Conservation (phyloP, 2,329 filamentous ascomycete species). For the Calonectria ilicicola region DNA sequence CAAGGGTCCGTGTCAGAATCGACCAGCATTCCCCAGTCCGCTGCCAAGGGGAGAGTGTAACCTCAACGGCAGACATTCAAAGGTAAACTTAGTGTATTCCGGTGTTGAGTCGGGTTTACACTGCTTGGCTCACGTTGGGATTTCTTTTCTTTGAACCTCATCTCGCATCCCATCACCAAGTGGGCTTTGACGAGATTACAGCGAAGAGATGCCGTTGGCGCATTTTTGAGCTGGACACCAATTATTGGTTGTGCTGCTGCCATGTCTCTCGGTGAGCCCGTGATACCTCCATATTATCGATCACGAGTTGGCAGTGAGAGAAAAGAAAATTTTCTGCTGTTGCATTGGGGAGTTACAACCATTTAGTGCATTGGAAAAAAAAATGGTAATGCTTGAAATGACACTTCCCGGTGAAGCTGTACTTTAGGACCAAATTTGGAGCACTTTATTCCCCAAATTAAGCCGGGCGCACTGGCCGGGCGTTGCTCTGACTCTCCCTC, state of each 20-base stretch:
- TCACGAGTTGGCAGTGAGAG: background rate
- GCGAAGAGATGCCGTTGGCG: conserved; percentile 41
- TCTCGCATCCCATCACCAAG: conserved; percentile 42
- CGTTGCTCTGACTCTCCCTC: conserved; percentile 16
- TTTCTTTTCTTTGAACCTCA: conserved; percentile 36
- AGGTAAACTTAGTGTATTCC: conserved; percentile 24
- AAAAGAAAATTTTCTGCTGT: background rate
- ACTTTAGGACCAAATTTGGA: background rate
- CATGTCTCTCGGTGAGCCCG: conserved; percentile 14
- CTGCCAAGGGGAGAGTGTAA: conserved; percentile 37
- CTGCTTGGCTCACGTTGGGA: conserved; percentile 22
- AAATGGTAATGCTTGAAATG: background rate
- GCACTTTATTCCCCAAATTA: background rate
- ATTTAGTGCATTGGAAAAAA: background rate
- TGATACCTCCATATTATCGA: background rate
- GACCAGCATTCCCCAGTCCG: conserved; percentile 45
- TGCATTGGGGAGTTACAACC: background rate
- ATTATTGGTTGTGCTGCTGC: conserved; percentile 9
- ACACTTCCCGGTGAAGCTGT: background rate
- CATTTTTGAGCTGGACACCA: conserved; percentile 31
- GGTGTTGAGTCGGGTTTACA: conserved; percentile 26
- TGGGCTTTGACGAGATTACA: conserved; percentile 42
- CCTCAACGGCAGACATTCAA: conserved; percentile 37
- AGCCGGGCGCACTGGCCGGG: conserved; percentile 13
- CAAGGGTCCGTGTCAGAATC: conserved; percentile 42